phyloP scores from a whole-genome alignment of 306 rosid genomes.

The Trifolium repens region DNA sequence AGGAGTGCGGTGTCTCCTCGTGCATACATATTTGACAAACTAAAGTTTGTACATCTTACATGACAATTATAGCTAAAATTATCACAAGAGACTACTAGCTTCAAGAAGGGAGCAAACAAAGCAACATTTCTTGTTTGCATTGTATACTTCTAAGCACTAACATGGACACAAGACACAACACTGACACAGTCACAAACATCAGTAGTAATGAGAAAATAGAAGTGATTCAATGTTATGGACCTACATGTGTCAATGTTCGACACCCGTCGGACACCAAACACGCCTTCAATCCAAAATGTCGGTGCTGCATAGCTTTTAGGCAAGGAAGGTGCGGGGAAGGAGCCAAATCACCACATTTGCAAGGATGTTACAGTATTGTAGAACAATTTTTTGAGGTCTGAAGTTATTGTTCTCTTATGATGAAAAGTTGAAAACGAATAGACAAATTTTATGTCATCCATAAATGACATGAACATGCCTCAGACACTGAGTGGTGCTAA shows the following conservation, averaged over 20 bases:
- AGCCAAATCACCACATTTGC: neutral
- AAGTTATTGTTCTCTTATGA: neutral
- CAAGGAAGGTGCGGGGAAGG: neutral
- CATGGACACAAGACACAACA: no score
- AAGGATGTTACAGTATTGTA: neutral
- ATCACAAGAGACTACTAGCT: constrained; percentile 15
- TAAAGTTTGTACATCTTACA: neutral
- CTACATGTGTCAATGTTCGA: no score
- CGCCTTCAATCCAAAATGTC: no score
- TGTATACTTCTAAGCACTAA: neutral
- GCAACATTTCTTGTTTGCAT: neutral
- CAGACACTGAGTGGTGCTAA: neutral
- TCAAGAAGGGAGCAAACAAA: constrained; percentile 34
- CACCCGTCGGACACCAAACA: no score
- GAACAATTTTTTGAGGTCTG: neutral
- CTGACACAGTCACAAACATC: no score
- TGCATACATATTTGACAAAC: neutral
- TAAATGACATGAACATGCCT: neutral
- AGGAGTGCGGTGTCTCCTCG: neutral
- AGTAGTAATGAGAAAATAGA: no score
- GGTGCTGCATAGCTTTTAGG: no score
- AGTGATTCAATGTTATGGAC: no score
- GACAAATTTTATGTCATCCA: neutral
- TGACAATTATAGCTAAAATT: constrained; percentile 2
- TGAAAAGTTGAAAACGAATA: constrained; percentile 17